A percentile compares a stretch with the other conserved stretches of the same genome.
Evolutionary conservation across 345 rosid genomes (phyloP).

Genomic region (Salix koriyanagi): DNA sequence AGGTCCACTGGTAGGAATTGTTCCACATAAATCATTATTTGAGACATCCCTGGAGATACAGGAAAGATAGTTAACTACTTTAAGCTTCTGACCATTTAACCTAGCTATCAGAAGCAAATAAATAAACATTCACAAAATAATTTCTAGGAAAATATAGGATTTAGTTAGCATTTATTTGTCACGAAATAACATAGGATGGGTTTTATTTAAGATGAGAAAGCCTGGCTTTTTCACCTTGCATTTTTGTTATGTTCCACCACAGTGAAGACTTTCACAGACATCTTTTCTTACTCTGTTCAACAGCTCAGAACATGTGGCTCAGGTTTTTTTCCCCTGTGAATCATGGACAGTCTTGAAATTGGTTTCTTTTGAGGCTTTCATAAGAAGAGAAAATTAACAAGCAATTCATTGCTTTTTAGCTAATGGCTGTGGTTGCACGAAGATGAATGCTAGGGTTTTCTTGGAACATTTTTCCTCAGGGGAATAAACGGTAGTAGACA

Average conservation of each 20-base stretch:
- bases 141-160: not conserved
- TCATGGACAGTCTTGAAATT: not conserved
- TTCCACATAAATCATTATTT: constrained; percentile 85
- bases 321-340: not conserved
- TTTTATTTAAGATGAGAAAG: not conserved
- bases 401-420: not conserved
- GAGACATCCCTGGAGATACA: constrained; percentile 69
- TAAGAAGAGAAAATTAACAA: not conserved
- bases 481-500: not conserved
- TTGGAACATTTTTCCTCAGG: not conserved
- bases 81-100: not conserved
- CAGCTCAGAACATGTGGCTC: not conserved
- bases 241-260: not conserved
- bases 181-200: not conserved
- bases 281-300: not conserved
- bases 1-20: constrained; percentile 88
- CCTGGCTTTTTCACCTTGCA: not conserved
- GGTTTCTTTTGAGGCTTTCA: not conserved
- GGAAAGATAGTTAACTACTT: not conserved
- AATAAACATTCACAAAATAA: not conserved
- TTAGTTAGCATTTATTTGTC: not conserved
- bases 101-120: not conserved
- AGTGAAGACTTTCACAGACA: not conserved
- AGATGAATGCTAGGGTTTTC: too few species aligned
- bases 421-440: not conserved